Base-by-base conservation (phyloP, 495 filamentous ascomycete species). In the Evansstolkia leycettana region DNA sequence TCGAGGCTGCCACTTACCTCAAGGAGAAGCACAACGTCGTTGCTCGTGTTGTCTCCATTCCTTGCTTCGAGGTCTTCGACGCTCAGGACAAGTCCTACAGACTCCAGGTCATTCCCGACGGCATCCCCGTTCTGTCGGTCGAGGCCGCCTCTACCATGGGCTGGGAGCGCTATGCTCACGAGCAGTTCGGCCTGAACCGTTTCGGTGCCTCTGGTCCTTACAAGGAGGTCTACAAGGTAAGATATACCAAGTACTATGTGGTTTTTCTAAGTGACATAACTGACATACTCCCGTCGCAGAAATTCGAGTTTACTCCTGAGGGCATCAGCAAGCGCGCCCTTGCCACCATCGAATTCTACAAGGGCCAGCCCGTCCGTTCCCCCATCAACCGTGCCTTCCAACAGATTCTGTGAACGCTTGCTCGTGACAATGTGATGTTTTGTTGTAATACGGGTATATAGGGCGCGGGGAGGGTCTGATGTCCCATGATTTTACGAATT, bases 221-320 rank as follows among this genome's bases (percentile, higher is more conserved):
- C 70, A 92, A 93, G 78, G 76, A 96, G 51, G 87, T 98, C 35
- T 98, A 98, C 68, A 80, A 79, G 72, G 85, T 82, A 76, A 62
- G 76, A 67, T n/a, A n/a, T 43, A 34, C 15, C 24, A 26, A 26
- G 7, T 1, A 14, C 5, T 33, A 7, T 26, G 24, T 26, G 11
- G 24, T 11, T 26, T 26, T 6, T 26, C 11, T 26, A 26, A 6
- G 6, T 6, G 6, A 11, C 24, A 26, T 26, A 26, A 26, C 40
- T 47, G 31, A 51, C 39, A 10, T 33, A 0, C 17, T 39, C 20
- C 13, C 47, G 51, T 7, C 41, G 2, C 43, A 93, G 82, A 96
- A 94, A 75, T 98, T 98, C 71, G 92, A 95, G 62, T 94, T 98
- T 72, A 96, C 87, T 19, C 80, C 92, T 28, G 86, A 92, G 64